A percentile compares a stretch with the other conserved stretches of the same genome.
phyloP scores from a whole-genome alignment of 192 early-diverging fungal species.

The Coemansia sp. region DNA sequence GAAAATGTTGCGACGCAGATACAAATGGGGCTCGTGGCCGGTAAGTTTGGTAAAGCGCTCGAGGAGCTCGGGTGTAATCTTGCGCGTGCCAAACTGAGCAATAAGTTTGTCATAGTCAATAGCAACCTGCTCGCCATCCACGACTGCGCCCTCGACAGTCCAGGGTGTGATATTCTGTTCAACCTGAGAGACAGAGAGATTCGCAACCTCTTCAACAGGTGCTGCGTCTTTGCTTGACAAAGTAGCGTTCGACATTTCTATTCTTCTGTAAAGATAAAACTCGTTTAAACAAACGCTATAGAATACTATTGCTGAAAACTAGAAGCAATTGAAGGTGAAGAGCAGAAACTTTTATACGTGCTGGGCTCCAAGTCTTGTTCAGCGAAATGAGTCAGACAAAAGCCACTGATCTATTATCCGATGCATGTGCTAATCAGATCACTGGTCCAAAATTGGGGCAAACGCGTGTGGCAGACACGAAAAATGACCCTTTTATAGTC shows the following conservation, averaged over 20 bases:
- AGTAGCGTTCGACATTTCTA: neutral
- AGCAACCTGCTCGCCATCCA: constrained; percentile 77
- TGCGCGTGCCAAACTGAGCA: constrained; percentile 81
- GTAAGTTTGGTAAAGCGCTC: constrained; percentile 82
- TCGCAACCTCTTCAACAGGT: constrained; percentile 15
- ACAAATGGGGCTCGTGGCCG: constrained; percentile 75
- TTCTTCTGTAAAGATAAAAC: neutral
- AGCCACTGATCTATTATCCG: too few species aligned
- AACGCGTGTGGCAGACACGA: too few species aligned
- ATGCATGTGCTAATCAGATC: too few species aligned
- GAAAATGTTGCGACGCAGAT: constrained; percentile 86
- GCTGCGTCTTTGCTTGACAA: neutral
- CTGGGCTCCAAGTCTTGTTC: too few species aligned
- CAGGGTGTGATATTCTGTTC: constrained; percentile 75
- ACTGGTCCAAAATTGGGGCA: too few species aligned
- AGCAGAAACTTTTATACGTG: too few species aligned
- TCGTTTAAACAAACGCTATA: neutral
- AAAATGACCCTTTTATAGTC: too few species aligned
- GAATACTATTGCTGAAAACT: neutral
- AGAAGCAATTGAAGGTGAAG: too few species aligned
- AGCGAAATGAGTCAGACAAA: too few species aligned
- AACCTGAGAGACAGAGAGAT: constrained; percentile 2
- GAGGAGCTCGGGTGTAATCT: constrained; percentile 72
- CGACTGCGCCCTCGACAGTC: constrained; percentile 89
- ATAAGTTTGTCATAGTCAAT: constrained; percentile 95